These are phyloP conservation scores for Hypoxylon sp. DNA, from an alignment of 2,329 filamentous ascomycete genomes.

Conservation along the genomic window DNA sequence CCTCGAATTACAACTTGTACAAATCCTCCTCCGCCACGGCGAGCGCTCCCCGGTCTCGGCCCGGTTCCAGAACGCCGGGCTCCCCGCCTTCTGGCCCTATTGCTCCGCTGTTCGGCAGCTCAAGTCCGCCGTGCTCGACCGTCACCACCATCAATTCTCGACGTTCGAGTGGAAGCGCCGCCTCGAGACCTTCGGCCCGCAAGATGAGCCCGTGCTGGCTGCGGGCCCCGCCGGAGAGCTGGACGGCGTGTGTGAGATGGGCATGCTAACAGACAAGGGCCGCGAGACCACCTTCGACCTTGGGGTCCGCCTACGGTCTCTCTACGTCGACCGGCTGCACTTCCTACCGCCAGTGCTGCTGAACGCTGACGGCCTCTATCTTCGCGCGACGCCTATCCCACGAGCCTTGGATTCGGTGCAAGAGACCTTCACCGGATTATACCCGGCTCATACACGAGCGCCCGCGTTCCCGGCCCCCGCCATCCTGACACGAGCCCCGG, in stretches of 20 bases:
- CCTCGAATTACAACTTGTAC: slow-evolving; percentile 89
- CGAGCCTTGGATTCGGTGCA: slow-evolving; percentile 84
- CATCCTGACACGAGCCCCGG: slow-evolving; percentile 74
- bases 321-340: slow-evolving; percentile 81
- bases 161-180: slow-evolving; percentile 76
- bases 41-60: slow-evolving; percentile 87
- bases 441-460: slow-evolving; percentile 68
- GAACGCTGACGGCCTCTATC: slow-evolving; percentile 73
- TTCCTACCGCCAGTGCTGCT: slow-evolving; percentile 75
- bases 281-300: slow-evolving; percentile 79
- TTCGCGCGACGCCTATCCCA: slow-evolving; percentile 81
- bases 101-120: slow-evolving; percentile 83
- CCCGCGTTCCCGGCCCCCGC: slow-evolving; percentile 71
- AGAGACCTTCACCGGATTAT: slow-evolving; percentile 81
- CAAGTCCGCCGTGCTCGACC: slow-evolving; percentile 65
- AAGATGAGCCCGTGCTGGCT: slow-evolving; percentile 79
- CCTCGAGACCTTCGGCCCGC: slow-evolving; percentile 83
- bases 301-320: slow-evolving; percentile 75
- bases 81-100: slow-evolving; percentile 87
- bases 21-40: slow-evolving; percentile 86
- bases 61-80: slow-evolving; percentile 85
- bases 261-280: slow-evolving; percentile 82
- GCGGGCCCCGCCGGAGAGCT: slow-evolving; percentile 76
- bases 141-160: slow-evolving; percentile 58
- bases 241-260: slow-evolving; percentile 85